Evolutionary conservation across 805 yeast genomes (phyloP).

Genomic region (Pichia nakasei): DNA sequence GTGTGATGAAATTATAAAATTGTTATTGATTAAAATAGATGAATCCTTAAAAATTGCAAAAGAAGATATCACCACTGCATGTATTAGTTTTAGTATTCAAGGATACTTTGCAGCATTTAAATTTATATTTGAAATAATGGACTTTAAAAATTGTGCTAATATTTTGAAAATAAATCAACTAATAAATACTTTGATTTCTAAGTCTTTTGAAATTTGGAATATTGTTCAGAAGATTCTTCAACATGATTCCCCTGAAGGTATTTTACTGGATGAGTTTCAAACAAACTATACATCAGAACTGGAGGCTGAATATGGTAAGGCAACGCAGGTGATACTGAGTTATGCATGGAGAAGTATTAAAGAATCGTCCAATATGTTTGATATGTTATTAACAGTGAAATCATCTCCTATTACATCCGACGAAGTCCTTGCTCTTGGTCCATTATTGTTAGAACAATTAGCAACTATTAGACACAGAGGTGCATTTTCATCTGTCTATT

Average conservation of each 20-base stretch:
- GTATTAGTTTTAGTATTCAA: conserved; percentile 46
- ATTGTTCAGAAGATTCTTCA: conserved; percentile 41
- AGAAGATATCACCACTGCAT: conserved; percentile 33
- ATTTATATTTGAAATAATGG: conserved; percentile 24
- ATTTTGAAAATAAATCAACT: conserved; percentile 3
- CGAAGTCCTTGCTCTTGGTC: conserved; percentile 35
- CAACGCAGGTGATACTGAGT: conserved; percentile 43
- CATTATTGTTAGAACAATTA: conserved; percentile 54
- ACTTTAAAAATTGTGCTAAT: conserved; percentile 5
- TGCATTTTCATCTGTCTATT: conserved; percentile 82
- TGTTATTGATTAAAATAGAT: conserved; percentile 29
- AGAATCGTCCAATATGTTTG: conserved; percentile 56
- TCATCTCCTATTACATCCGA: conserved; percentile 22
- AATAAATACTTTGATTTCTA: conserved; percentile 8
- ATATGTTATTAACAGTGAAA: conserved; percentile 29
- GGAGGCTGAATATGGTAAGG: conserved; percentile 27
- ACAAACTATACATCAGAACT: conserved; percentile 27
- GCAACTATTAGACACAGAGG: conserved; percentile 80
- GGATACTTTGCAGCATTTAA: conserved; percentile 61
- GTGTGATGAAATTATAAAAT: conserved; percentile 22
- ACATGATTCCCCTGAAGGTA: conserved; percentile 67
- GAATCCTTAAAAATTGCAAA: conserved; percentile 27
- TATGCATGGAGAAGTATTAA: conserved; percentile 80
- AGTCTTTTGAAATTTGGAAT: conserved; percentile 31
- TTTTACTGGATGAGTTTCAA: conserved; percentile 39